Conservation (phyloP, 23 red algal genomes). For the Gracilaria gracilis region DNA sequence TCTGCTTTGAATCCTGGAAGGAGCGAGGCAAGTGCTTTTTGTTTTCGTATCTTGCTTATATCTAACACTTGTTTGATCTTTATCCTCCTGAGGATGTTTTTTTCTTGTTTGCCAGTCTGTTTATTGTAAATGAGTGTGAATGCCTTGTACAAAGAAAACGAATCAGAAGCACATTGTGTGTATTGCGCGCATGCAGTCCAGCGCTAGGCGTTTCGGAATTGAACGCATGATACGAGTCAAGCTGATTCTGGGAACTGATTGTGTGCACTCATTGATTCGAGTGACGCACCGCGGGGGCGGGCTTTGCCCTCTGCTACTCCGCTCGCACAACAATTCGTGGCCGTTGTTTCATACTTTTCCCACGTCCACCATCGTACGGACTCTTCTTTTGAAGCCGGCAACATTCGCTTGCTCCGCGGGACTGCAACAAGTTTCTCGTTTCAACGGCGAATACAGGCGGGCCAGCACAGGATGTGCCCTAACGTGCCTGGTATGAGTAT, state of each 20-base stretch:
- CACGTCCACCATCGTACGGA: conserved; percentile 11
- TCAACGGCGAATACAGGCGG: neutral
- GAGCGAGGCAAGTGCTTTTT: neutral
- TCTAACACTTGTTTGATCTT: neutral
- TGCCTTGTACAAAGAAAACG: neutral
- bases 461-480: neutral
- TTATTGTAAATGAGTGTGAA: conserved; percentile 19
- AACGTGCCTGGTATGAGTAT: neutral
- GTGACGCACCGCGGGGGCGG: neutral
- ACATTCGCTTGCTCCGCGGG: neutral
- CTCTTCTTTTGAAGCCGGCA: neutral
- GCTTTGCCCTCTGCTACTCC: neutral
- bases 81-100: neutral
- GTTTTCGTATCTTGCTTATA: neutral
- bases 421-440: neutral
- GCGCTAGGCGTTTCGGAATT: too few species aligned
- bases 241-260: too few species aligned
- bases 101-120: conserved; percentile 11
- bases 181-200: too few species aligned
- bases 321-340: neutral
- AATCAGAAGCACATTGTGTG: neutral
- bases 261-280: neutral
- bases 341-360: neutral
- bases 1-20: conserved; percentile 4
- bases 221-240: too few species aligned